phyloP scores from a whole-genome alignment of 768 basidiomycete genomes.

The Tubosaeta sp. region DNA sequence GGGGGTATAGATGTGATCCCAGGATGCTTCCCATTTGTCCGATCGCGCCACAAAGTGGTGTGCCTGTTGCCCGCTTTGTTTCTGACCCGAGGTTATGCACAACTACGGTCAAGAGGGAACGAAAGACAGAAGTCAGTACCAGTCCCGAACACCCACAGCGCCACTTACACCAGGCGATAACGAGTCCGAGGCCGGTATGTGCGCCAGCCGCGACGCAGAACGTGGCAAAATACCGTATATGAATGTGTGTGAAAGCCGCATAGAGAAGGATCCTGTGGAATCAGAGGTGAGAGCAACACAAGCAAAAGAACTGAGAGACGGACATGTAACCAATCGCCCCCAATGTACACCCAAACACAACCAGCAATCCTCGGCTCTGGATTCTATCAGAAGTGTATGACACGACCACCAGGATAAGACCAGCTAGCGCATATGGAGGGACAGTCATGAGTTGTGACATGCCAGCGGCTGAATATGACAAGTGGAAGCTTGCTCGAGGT shows the following conservation, averaged over 20 bases:
- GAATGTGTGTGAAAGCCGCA: constrained; percentile 24
- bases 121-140: neutral
- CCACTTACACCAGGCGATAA: constrained; percentile 47
- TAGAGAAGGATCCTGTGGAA: constrained; percentile 32
- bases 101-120: constrained; percentile 25
- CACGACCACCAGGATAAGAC: constrained; percentile 32
- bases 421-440: constrained; percentile 47
- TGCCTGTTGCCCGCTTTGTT: constrained; percentile 41
- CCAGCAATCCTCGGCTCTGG: constrained; percentile 38
- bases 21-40: constrained; percentile 40
- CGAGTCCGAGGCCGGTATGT: constrained; percentile 41
- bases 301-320: neutral
- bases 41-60: constrained; percentile 39
- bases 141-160: neutral
- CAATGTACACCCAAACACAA: constrained; percentile 28
- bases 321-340: constrained; percentile 43
- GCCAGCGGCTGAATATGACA: constrained; percentile 33
- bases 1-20: constrained; percentile 40
- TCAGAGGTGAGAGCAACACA: neutral
- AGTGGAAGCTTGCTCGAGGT: neutral
- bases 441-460: constrained; percentile 49
- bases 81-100: constrained; percentile 42
- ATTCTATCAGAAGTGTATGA: constrained; percentile 44
- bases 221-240: constrained; percentile 43
- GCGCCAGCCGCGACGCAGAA: constrained; percentile 46